These are phyloP conservation scores for Trametes sp. DNA, from an alignment of 1,284 basidiomycete genomes.

Conservation along the genomic window DNA sequence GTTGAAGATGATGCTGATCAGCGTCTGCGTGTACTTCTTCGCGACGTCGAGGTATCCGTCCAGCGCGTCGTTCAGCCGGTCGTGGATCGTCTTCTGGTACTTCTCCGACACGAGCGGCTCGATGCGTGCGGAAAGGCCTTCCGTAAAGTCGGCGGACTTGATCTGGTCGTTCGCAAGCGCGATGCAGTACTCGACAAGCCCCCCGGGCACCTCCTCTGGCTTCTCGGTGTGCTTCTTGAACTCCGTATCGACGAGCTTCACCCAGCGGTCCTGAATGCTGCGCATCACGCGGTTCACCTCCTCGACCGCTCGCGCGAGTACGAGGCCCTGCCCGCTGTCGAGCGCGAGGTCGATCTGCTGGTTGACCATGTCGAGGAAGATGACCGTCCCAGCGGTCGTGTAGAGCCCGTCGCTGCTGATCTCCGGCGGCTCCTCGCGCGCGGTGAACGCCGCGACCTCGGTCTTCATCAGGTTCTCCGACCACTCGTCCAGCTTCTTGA, in stretches of 20 bases:
- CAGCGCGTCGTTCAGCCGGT: constrained; percentile 93
- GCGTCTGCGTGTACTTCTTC: constrained; percentile 93
- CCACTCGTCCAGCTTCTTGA: constrained; percentile 98
- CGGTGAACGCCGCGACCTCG: constrained; percentile 87
- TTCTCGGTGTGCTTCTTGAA: constrained; percentile 89
- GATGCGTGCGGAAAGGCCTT: constrained; percentile 84
- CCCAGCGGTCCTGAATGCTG: constrained; percentile 90
- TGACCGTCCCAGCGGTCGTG: constrained; percentile 91
- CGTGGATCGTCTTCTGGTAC: constrained; percentile 85
- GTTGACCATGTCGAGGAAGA: constrained; percentile 98
- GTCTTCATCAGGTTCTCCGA: constrained; percentile 92
- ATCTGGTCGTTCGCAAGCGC: constrained; percentile 99
- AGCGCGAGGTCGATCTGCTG: constrained; percentile 96
- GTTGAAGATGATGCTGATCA: constrained; percentile 96
- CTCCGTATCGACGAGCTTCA: constrained; percentile 84
- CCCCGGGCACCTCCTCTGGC: constrained; percentile 88
- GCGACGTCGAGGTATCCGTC: constrained; percentile 99
- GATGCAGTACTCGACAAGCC: constrained; percentile 95
- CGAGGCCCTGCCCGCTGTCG: constrained; percentile 95
- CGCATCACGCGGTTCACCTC: constrained; percentile 94
- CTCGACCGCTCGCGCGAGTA: constrained; percentile 89
- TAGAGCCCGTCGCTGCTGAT: constrained; percentile 90
- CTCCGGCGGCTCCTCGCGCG: constrained; percentile 88
- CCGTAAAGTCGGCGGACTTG: constrained; percentile 94
- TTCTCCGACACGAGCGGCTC: constrained; percentile 95